Percentiles rank a stretch among this genome's conserved stretches.
Evolutionary conservation across 176 grass and related monocot species (phyloP).

Genomic region (Triticum timopheevii): DNA sequence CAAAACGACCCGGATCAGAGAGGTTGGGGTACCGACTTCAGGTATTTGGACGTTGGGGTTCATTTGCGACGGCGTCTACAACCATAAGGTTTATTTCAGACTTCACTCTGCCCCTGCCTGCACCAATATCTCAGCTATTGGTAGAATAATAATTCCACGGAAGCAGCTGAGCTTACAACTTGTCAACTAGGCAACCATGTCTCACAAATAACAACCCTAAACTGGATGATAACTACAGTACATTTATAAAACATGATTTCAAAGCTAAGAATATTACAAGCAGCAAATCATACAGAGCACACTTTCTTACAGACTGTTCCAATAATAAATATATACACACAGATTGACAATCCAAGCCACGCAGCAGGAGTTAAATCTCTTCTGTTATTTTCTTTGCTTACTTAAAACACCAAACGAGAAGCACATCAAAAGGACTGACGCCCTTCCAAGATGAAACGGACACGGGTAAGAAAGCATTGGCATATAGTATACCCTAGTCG

Average conservation of each 20-base stretch:
- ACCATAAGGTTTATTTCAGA: too few species aligned
- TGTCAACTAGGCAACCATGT: background rate
- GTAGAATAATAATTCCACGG: too few species aligned
- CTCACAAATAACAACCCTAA: background rate
- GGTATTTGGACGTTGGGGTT: too few species aligned
- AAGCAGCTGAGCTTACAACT: background rate
- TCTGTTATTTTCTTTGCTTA: constrained; percentile 34
- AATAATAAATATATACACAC: constrained; percentile 41
- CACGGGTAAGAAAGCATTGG: constrained; percentile 4
- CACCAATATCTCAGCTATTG: background rate
- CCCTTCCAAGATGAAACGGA: background rate
- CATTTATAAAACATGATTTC: background rate
- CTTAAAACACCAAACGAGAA: constrained; percentile 31
- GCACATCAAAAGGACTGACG: constrained; percentile 21
- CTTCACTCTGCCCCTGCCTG: too few species aligned
- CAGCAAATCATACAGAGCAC: constrained; percentile 27
- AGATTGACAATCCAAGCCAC: constrained; percentile 37
- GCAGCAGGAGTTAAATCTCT: constrained; percentile 8
- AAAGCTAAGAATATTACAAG: background rate
- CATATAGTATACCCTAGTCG: constrained; percentile 18
- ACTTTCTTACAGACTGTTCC: constrained; percentile 28
- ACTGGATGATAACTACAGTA: background rate
- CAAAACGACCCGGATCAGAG: too few species aligned
- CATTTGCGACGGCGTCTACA: too few species aligned
- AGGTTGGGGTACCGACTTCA: too few species aligned